Conservation (phyloP, 306 rosid genomes). For the Prunus armeniaca region DNA sequence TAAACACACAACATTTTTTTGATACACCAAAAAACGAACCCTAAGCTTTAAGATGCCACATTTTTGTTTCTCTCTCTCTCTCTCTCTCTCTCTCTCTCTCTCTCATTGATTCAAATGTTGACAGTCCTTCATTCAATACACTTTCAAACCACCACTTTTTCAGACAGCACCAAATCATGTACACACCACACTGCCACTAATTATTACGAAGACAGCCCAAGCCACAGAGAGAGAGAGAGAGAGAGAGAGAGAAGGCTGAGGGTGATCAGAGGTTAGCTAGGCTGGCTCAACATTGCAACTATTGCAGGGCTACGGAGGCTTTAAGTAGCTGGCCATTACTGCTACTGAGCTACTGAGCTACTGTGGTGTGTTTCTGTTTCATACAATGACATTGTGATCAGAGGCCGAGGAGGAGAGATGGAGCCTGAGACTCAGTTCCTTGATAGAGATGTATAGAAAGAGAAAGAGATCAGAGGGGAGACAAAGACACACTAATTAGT, state of each 20-base stretch:
- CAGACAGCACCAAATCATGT: constrained; percentile 63
- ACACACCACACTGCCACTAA: constrained; percentile 53
- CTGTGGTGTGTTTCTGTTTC: constrained; percentile 9
- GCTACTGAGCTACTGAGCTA: constrained; percentile 20
- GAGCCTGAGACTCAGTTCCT: constrained; percentile 41
- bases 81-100: constrained; percentile 12
- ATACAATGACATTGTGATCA: constrained; percentile 29
- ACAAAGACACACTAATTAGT: neutral
- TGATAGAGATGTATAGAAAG: constrained; percentile 14
- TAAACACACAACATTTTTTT: constrained; percentile 18
- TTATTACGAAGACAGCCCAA: constrained; percentile 40
- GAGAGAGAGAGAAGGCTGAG: neutral
- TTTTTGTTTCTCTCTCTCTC: neutral
- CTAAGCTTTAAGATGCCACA: constrained; percentile 35
- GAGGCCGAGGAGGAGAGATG: constrained; percentile 19
- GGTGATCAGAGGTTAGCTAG: neutral
- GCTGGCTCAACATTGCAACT: neutral
- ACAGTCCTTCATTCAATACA: constrained; percentile 64
- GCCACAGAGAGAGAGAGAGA: constrained; percentile 4
- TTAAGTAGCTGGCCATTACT: constrained; percentile 16
- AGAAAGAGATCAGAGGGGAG: neutral
- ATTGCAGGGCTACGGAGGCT: constrained; percentile 42
- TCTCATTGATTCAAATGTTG: constrained; percentile 38
- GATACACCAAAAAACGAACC: constrained; percentile 18
- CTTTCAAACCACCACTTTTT: constrained; percentile 71